These are phyloP conservation scores for Pythium vanterpoolii DNA, from an alignment of 352 stramenopile species.

Conservation along the genomic window DNA sequence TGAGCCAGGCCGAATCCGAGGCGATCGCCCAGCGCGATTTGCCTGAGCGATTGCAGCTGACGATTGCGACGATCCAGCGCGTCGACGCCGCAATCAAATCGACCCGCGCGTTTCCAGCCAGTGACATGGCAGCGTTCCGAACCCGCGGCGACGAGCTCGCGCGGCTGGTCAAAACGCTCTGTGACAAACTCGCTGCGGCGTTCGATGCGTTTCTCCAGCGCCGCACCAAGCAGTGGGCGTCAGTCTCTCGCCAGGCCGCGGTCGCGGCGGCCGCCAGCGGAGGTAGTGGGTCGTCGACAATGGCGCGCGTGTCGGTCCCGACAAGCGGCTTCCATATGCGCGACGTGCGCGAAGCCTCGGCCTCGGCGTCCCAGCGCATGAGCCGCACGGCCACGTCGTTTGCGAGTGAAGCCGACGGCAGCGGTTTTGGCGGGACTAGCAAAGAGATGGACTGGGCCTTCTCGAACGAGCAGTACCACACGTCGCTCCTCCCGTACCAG, in stretches of 20 bases:
- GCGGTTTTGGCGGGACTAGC: too few relatives aligned
- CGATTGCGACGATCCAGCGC: conserved; percentile 39
- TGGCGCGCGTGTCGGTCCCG: conserved; percentile 10
- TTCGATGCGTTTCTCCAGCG: conserved; percentile 60
- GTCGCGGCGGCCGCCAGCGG: conserved; percentile 1
- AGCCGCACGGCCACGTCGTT: conserved; percentile 39
- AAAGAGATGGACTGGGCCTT: conserved; percentile 67
- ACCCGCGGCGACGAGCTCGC: conserved; percentile 49
- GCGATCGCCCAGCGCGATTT: conserved; percentile 18
- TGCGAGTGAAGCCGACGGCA: conserved; percentile 25
- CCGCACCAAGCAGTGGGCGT: conserved; percentile 39
- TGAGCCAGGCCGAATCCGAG: conserved; percentile 20
- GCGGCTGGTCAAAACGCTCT: conserved; percentile 38
- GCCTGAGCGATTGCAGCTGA: conserved; percentile 28
- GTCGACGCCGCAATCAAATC: conserved; percentile 59
- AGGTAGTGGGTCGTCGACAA: conserved; percentile 9
- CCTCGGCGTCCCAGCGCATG: conserved; percentile 16
- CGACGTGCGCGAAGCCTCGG: conserved; percentile 9
- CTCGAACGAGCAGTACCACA: conserved; percentile 57
- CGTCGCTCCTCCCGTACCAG: conserved; percentile 41
- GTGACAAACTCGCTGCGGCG: conserved; percentile 48
- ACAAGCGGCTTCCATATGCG: conserved; percentile 11
- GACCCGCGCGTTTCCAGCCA: conserved; percentile 50
- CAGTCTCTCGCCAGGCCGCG: conserved; percentile 16
- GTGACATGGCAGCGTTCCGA: conserved; percentile 62